Percentiles rank a stretch among this genome's conserved stretches.
Evolutionary conservation across 306 rosid species (phyloP).

Genomic region (Trifolium subterraneum): DNA sequence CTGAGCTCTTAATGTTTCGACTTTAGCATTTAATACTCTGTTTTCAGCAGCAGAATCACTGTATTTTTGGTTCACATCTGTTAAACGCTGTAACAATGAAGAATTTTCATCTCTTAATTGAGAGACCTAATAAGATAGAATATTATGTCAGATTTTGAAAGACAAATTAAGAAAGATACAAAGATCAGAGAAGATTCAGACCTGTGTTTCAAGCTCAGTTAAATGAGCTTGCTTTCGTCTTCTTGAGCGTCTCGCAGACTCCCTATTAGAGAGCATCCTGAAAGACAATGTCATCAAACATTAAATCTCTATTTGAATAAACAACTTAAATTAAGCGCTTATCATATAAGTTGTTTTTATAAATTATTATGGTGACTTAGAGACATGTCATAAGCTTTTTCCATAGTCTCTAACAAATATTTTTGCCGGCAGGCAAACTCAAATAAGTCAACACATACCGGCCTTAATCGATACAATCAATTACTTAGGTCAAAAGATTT

Average conservation of each 20-base stretch:
- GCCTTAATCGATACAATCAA: not conserved
- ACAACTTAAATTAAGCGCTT: not conserved
- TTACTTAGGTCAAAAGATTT: constrained; percentile 16
- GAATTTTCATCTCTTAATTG: constrained; percentile 86
- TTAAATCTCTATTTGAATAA: not conserved
- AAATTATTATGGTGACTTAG: not conserved
- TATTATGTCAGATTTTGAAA: constrained; percentile 32
- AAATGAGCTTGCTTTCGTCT: constrained; percentile 98
- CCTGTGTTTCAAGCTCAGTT: constrained; percentile 91
- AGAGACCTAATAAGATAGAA: constrained; percentile 65
- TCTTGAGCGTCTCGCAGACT: constrained; percentile 97
- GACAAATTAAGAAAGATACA: not conserved
- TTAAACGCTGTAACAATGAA: constrained; percentile 72
- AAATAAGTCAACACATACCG: not conserved
- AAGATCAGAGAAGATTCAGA: constrained; percentile 28
- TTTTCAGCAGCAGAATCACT: constrained; percentile 78
- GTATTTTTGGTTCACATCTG: constrained; percentile 70
- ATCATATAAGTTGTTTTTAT: not conserved
- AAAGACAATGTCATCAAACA: constrained; percentile 35
- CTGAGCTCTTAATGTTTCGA: constrained; percentile 95
- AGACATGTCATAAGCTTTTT: not conserved
- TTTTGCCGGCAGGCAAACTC: not conserved
- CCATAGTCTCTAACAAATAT: not conserved
- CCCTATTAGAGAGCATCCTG: constrained; percentile 99
- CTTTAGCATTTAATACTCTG: constrained; percentile 85